phyloP scores from a whole-genome alignment of 148 eudicot species.

The Fagopyrum esculentum region DNA sequence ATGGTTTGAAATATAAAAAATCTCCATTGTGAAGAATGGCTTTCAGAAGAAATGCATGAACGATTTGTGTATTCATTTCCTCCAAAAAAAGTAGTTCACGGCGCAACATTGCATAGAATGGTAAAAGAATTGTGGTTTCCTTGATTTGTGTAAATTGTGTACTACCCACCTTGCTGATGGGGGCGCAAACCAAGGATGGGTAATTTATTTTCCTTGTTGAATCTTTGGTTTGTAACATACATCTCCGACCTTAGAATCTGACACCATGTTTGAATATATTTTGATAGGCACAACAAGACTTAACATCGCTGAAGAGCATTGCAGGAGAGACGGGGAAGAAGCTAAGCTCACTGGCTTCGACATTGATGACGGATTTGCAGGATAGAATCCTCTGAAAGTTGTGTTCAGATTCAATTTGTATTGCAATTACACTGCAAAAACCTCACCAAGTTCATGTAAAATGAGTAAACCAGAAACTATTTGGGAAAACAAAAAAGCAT shows the following conservation, averaged over 20 bases:
- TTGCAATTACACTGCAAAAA: conserved; percentile 2
- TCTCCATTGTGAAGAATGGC: neutral
- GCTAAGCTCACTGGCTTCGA: conserved; percentile 66
- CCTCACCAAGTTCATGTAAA: conserved; percentile 5
- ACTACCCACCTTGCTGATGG: too few relatives aligned
- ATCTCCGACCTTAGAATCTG: neutral
- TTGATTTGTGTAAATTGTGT: too few relatives aligned
- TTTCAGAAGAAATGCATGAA: neutral
- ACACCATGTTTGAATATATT: neutral
- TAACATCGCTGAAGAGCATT: conserved; percentile 83
- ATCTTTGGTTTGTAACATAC: neutral
- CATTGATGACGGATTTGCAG: conserved; percentile 66
- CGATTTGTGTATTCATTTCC: neutral
- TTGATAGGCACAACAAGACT: conserved; percentile 88
- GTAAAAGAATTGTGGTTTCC: neutral
- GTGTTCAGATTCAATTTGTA: conserved; percentile 3
- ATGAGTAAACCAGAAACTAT: conserved; percentile 5
- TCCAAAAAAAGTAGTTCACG: neutral
- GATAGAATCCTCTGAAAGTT: conserved; percentile 61
- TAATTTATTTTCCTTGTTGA: neutral
- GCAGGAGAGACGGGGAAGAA: conserved; percentile 99
- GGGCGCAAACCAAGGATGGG: neutral
- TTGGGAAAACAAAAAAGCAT: conserved; percentile 2
- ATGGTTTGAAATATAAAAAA: neutral
- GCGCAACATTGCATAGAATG: neutral